Evolutionary conservation across 495 filamentous ascomycete species (phyloP).

Genomic region (Xylaria grammica): DNA sequence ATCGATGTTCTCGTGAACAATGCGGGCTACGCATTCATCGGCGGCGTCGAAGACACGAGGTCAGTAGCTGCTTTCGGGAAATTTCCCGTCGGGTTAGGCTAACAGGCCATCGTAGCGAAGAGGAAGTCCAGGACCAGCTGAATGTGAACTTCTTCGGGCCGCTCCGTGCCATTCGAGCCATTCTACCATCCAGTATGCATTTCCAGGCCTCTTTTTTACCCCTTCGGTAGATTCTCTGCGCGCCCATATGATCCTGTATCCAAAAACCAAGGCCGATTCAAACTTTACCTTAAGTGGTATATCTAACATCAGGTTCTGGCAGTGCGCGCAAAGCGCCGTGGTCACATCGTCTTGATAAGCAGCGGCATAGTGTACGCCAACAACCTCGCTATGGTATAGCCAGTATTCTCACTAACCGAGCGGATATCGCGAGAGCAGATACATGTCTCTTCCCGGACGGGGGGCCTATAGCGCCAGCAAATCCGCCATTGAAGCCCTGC

Average conservation of each 20-base stretch:
- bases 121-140: conserved; percentile 41
- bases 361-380: conserved; percentile 52
- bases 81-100: not conserved
- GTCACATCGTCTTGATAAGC: conserved; percentile 46
- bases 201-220: not conserved
- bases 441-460: conserved; percentile 27
- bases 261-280: too few relatives aligned
- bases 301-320: not conserved
- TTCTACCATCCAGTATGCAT: conserved; percentile 41
- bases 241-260: not conserved
- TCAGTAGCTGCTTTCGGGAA: not conserved
- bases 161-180: conserved; percentile 46
- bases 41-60: conserved; percentile 40
- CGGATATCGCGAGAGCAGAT: conserved; percentile 3
- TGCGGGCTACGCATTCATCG: conserved; percentile 44
- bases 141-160: conserved; percentile 51
- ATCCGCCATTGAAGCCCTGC: conserved; percentile 46
- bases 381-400: conserved; percentile 31
- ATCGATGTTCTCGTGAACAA: conserved; percentile 49
- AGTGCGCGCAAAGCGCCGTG: conserved; percentile 44
- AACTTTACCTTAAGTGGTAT: too few relatives aligned
- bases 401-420: not conserved
- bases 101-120: conserved; percentile 28
- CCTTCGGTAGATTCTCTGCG: not conserved
- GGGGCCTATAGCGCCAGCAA: conserved; percentile 50